Evolutionary conservation across 208 protist species (phyloP), one percentile per base, ranked within the genome.

Genomic region (Acanthamoeba royreba): DNA sequence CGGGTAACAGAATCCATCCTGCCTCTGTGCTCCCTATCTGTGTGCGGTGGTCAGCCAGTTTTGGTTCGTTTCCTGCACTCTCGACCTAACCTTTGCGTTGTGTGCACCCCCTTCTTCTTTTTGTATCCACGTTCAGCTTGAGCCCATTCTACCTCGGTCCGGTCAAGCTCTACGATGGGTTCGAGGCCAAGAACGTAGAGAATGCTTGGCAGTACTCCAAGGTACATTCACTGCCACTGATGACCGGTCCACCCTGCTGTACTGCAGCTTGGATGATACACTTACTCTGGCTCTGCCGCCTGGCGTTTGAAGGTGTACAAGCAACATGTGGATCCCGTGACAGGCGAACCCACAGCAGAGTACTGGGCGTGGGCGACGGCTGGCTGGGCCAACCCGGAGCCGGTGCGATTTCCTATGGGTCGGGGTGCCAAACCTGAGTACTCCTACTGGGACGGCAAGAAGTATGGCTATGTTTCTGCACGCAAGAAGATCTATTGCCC

Each of bases 151-250:
- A 86, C 89, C 38, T 93, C 19, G 89, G 89, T 2, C 89, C 89
- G 8, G 63, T 85, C 35, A 4, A 31, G 63, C 58, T 93, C 58
- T 74, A 93, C 22, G 58, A 38, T 19, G 66, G 89, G 0, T 22
- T 35, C 47, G 38, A 31, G 15, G 46, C 58, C 33, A 28, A 31
- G 42, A 93, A 93, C 91, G 25, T 93, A 11, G 91, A 94, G 66
- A 94, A 94, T 42, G 92, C 92, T 33, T 94, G 92, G 92, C 92
- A 94, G 35, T 94, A 94, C 40, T 0, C 87, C 79, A 94, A 94
- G 49, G 92, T 94, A n/a, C 45, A 85, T 47, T 15, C 25, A 31
- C 33, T 17, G 19, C 49, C 9, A 35, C 55, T 46, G n/a, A n/a
- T n/a, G n/a, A n/a, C n/a, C n/a, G n/a, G n/a, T n/a, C 52, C 17